These are phyloP conservation scores for Exophiala oligosperma DNA, from an alignment of 2,329 filamentous ascomycete species.

Conservation along the genomic window DNA sequence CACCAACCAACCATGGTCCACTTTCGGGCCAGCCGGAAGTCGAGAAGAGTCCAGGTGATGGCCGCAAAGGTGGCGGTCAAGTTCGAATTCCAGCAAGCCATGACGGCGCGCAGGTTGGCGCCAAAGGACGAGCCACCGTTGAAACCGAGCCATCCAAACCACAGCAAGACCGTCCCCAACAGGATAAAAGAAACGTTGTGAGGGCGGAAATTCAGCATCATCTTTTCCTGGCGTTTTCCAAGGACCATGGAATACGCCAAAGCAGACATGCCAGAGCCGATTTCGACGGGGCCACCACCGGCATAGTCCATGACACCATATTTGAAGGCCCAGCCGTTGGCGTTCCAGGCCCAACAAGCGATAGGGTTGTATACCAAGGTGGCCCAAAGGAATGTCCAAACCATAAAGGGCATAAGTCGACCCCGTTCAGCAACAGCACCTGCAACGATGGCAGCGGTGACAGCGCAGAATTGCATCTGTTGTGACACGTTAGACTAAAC, in stretches of 20 bases:
- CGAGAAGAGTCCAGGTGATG: conserved; percentile 91
- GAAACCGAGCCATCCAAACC: conserved; percentile 99
- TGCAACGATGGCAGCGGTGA: conserved; percentile 87
- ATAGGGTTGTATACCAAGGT: conserved; percentile 97
- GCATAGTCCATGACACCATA: conserved; percentile 96
- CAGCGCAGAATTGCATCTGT: conserved; percentile 95
- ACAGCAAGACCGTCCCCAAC: conserved; percentile 90
- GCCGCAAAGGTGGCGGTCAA: conserved; percentile 88
- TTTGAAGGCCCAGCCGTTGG: conserved; percentile 87
- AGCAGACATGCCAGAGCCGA: conserved; percentile 87
- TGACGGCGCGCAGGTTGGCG: conserved; percentile 87
- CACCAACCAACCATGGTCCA: conserved; percentile 95
- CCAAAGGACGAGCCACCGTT: conserved; percentile 95
- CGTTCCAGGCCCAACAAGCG: conserved; percentile 95
- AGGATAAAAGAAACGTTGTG: conserved; percentile 98
- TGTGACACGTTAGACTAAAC: neutral
- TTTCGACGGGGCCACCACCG: conserved; percentile 95
- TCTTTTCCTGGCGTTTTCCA: conserved; percentile 93
- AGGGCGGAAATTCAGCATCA: conserved; percentile 99
- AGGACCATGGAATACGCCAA: conserved; percentile 95
- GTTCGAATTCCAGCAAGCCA: conserved; percentile 98
- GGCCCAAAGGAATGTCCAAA: conserved; percentile 95
- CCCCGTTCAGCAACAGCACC: conserved; percentile 93
- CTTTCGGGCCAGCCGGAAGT: conserved; percentile 91
- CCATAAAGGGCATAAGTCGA: conserved; percentile 87